Percentiles rank a stretch among this genome's conserved stretches.
phyloP scores from a whole-genome alignment of 169 alveolate genomes.

The Eimeria necatrix region DNA sequence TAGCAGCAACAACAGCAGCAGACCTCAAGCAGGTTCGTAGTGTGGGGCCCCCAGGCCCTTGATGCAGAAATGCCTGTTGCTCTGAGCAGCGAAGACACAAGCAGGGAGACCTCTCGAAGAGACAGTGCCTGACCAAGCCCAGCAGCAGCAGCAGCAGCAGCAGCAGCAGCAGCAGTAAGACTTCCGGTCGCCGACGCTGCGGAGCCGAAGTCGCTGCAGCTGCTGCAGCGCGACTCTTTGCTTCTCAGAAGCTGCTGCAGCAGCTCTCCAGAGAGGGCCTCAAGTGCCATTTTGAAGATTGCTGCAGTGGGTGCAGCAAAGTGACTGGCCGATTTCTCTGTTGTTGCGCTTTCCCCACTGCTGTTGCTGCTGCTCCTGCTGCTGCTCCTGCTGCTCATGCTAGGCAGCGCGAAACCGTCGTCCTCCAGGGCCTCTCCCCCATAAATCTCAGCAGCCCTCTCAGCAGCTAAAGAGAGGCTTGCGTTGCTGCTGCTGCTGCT shows the following conservation, averaged over 20 bases:
- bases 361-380: conserved; percentile 13
- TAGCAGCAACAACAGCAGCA: conserved; percentile 25
- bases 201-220: background rate
- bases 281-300: background rate
- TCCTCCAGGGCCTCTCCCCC: background rate
- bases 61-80: background rate
- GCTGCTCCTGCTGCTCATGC: conserved; percentile 47
- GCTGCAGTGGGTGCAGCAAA: background rate
- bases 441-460: background rate
- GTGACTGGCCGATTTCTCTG: background rate
- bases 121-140: background rate
- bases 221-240: conserved; percentile 17
- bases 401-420: conserved; percentile 32
- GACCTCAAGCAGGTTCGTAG: background rate
- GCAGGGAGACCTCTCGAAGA: conserved; percentile 40
- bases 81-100: background rate
- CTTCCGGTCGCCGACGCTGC: background rate
- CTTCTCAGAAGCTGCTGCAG: background rate
- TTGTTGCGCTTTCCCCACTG: background rate
- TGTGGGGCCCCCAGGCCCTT: background rate
- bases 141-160: conserved; percentile 38
- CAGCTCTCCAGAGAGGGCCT: conserved; percentile 14
- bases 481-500: conserved; percentile 49
- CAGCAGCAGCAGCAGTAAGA: background rate
- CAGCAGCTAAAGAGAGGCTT: background rate